phyloP scores from a whole-genome alignment of 768 basidiomycete species.

The Kwoniella europaea region DNA sequence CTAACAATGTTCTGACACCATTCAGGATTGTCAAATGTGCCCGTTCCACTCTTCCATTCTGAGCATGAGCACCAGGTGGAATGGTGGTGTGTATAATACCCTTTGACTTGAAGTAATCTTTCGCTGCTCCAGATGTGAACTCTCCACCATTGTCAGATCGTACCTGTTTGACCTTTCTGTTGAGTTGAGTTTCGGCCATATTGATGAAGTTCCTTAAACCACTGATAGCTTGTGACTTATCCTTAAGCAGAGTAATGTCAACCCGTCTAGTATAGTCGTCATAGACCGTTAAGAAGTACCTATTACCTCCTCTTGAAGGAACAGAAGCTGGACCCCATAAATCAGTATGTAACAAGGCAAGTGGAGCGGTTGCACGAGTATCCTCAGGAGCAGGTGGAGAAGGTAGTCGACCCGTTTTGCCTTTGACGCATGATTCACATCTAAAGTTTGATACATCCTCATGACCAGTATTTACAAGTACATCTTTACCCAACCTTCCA shows the following conservation, averaged over 20 bases:
- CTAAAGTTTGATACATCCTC: not conserved
- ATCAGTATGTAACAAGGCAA: not conserved
- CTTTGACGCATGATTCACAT: conserved; percentile 1
- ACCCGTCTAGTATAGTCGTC: conserved; percentile 4
- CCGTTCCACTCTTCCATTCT: conserved; percentile 37
- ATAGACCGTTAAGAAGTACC: conserved; percentile 5
- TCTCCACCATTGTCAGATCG: conserved; percentile 21
- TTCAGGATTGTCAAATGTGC: conserved; percentile 31
- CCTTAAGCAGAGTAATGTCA: conserved; percentile 1
- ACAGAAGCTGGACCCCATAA: conserved; percentile 3
- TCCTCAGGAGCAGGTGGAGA: not conserved
- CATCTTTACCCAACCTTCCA: conserved; percentile 6
- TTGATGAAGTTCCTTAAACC: not conserved
- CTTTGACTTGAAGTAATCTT: conserved; percentile 4
- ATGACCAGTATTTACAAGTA: not conserved
- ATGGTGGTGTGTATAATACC: conserved; percentile 12
- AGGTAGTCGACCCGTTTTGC: conserved; percentile 7
- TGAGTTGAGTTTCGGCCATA: conserved; percentile 16
- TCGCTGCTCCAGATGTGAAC: conserved; percentile 3
- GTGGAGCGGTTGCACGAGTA: not conserved
- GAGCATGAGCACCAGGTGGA: conserved; percentile 33
- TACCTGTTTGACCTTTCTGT: conserved; percentile 7
- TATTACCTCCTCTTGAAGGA: conserved; percentile 1
- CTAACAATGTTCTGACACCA: conserved; percentile 25
- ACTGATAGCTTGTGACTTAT: not conserved